Percentiles rank a stretch among this genome's conserved stretches.
Evolutionary conservation across 2,329 filamentous ascomycete genomes (phyloP).

Genomic region (Sporothrix dimorphospora): DNA sequence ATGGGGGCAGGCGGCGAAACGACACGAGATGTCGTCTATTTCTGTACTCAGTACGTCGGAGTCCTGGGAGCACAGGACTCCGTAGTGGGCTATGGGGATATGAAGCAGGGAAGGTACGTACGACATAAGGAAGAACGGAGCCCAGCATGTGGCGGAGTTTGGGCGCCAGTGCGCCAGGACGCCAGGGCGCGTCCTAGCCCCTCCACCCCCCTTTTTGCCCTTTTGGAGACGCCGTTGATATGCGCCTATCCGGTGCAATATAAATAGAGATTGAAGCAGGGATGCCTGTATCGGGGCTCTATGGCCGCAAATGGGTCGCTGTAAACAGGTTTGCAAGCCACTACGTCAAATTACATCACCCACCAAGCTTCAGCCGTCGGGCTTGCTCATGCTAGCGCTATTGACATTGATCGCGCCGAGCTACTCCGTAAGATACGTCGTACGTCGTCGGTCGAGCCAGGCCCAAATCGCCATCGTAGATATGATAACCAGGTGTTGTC

Average conservation of each 20-base stretch:
- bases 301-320: not conserved
- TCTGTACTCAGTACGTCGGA: not conserved
- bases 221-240: conserved; percentile 10
- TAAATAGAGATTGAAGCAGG: not conserved
- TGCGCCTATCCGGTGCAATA: conserved; percentile 1
- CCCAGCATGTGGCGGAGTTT: conserved; percentile 20
- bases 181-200: not conserved
- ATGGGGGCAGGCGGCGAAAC: conserved; percentile 18
- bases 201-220: conserved; percentile 20
- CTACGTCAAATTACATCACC: conserved; percentile 18
- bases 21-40: conserved; percentile 23
- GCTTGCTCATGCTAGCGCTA: not conserved
- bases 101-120: conserved; percentile 11
- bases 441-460: not conserved
- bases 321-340: conserved; percentile 17
- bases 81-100: not conserved
- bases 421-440: too few relatives aligned
- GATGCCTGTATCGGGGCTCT: not conserved
- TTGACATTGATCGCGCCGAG: conserved; percentile 3
- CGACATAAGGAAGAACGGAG: conserved; percentile 11
- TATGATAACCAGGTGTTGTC: not conserved
- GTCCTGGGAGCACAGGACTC: not conserved
- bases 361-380: conserved; percentile 3
- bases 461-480: not conserved
- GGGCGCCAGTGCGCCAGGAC: conserved; percentile 14